Evolutionary conservation across 2,329 filamentous ascomycete species (phyloP).

Genomic region (Aspergillus hiratsukae): DNA sequence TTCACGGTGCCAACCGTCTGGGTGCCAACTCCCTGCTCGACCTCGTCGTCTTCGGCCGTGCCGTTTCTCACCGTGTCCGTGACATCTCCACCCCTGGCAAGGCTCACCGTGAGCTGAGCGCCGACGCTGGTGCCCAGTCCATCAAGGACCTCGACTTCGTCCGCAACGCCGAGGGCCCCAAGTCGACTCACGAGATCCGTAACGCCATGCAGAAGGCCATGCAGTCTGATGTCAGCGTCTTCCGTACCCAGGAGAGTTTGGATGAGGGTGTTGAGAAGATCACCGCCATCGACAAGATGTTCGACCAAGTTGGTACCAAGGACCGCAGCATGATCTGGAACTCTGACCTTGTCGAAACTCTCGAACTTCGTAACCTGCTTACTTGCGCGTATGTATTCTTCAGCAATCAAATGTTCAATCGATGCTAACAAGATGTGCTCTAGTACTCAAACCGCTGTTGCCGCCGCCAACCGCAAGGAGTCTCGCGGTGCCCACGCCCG

Average conservation of each 20-base stretch:
- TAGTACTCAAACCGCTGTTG: conserved; percentile 82
- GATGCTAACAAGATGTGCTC: conserved; percentile 7
- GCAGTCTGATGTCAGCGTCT: conserved; percentile 95
- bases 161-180: conserved; percentile 77
- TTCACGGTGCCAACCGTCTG: conserved; percentile 96
- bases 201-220: conserved; percentile 96
- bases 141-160: conserved; percentile 82
- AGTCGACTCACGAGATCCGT: conserved; percentile 83
- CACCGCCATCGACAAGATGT: conserved; percentile 74
- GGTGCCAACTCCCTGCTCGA: conserved; percentile 98
- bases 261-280: conserved; percentile 92
- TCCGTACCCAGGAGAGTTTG: conserved; percentile 89
- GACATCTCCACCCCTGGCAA: conserved; percentile 85
- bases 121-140: conserved; percentile 82
- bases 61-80: conserved; percentile 93
- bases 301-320: conserved; percentile 84
- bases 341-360: conserved; percentile 91
- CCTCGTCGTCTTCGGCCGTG: conserved; percentile 94
- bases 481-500: conserved; percentile 95
- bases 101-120: conserved; percentile 71
- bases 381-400: conserved; percentile 78
- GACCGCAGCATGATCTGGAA: conserved; percentile 99
- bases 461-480: conserved; percentile 92
- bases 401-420: conserved; percentile 4
- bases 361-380: conserved; percentile 90